Evolutionary conservation across 176 grass and related monocot species (phyloP).

Genomic region (Paspalum vaginatum): DNA sequence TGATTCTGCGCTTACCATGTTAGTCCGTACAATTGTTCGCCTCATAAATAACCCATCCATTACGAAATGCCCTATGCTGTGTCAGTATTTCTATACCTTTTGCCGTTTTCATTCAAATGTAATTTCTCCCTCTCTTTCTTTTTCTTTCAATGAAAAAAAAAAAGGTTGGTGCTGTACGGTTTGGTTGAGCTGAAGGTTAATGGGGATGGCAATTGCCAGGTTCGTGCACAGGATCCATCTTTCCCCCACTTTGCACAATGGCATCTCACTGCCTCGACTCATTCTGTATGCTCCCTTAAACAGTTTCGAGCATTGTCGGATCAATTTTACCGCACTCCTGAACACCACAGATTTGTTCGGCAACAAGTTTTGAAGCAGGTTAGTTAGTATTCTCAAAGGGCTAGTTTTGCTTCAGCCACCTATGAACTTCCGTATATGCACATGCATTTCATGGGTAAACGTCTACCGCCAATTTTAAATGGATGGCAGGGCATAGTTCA

Average conservation of each 20-base stretch:
- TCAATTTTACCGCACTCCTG: conserved; percentile 78
- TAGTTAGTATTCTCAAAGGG: conserved; percentile 47
- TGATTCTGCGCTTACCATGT: not conserved
- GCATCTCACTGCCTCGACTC: not conserved
- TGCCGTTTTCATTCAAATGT: conserved; percentile 22
- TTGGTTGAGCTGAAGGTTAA: conserved; percentile 84
- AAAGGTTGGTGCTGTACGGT: conserved; percentile 74
- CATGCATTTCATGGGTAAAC: not conserved
- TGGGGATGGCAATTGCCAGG: conserved; percentile 98
- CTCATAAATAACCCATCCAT: not conserved
- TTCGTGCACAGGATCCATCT: conserved; percentile 22
- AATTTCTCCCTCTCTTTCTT: not conserved
- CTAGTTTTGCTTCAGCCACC: not conserved
- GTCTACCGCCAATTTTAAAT: not conserved
- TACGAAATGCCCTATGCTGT: not conserved
- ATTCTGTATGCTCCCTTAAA: conserved; percentile 17
- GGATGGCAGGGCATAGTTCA: not conserved
- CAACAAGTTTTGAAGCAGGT: conserved; percentile 87
- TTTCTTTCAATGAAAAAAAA: conserved; percentile 17
- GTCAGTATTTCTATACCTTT: not conserved
- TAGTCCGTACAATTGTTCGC: not conserved
- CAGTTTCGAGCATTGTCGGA: conserved; percentile 92
- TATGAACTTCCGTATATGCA: not conserved
- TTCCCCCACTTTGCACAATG: not conserved
- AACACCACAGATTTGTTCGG: conserved; percentile 83